phyloP scores from a whole-genome alignment of 176 grass and related monocot genomes.

The Oryza meyeriana region DNA sequence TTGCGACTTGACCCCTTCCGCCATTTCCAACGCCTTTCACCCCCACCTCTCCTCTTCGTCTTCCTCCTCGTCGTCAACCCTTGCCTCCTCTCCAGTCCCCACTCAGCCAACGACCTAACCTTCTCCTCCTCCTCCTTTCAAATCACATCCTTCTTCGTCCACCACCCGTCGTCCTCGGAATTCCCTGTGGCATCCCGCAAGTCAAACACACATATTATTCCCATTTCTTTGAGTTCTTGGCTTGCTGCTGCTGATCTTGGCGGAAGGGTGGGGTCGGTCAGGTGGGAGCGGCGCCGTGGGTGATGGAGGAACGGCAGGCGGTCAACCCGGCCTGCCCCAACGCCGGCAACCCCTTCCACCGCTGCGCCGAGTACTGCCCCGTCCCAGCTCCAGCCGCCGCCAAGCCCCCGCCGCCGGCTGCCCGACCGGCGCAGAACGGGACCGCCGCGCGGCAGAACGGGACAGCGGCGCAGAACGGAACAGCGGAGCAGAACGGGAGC shows the following conservation, averaged over 20 bases:
- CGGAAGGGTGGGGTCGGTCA: background rate
- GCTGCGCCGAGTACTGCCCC: conserved; percentile 58
- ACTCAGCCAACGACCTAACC: background rate
- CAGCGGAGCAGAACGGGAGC: conserved; percentile 42
- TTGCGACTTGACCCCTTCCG: background rate
- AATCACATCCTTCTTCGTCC: background rate
- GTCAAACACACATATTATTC: background rate
- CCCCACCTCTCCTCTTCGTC: background rate
- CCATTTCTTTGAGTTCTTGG: background rate
- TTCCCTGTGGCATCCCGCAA: background rate
- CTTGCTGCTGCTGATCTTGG: background rate
- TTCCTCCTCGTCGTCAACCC: background rate
- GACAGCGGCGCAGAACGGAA: background rate
- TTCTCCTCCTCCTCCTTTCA: background rate
- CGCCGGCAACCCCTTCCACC: conserved; percentile 58
- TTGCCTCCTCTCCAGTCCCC: too few relatives aligned
- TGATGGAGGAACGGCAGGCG: conserved; percentile 17
- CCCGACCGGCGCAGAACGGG: conserved; percentile 47
- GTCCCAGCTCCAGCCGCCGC: conserved; percentile 18
- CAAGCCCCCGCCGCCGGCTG: conserved; percentile 8
- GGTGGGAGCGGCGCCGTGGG: background rate
- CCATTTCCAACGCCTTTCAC: background rate
- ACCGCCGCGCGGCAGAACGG: background rate
- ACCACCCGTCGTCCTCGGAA: background rate
- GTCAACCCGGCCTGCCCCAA: conserved; percentile 57